These are phyloP conservation scores for Fusarium sp. DNA, from an alignment of 2,329 filamentous ascomycete genomes.

Conservation along the genomic window DNA sequence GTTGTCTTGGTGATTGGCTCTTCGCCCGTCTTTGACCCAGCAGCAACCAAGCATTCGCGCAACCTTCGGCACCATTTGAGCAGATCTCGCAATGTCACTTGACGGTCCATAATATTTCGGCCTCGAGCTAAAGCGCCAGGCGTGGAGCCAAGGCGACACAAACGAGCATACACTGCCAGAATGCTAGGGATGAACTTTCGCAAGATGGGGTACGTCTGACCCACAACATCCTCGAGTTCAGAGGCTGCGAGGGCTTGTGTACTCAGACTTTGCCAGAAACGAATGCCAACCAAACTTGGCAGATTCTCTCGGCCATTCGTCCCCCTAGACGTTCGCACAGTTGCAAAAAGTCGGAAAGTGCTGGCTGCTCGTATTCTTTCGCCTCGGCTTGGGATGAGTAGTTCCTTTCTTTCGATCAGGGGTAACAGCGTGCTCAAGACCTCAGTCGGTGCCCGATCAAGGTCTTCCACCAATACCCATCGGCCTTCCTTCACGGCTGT, in stretches of 20 bases:
- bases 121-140: slow-evolving; percentile 43
- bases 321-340: slow-evolving; percentile 79
- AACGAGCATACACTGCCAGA: slow-evolving; percentile 64
- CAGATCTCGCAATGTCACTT: slow-evolving; percentile 78
- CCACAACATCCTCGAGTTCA: slow-evolving; percentile 80
- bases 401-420: slow-evolving; percentile 88
- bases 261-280: slow-evolving; percentile 84
- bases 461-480: slow-evolving; percentile 97
- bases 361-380: slow-evolving; percentile 83
- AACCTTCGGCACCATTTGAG: slow-evolving; percentile 91
- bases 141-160: slow-evolving; percentile 61
- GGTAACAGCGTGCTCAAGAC: slow-evolving; percentile 93
- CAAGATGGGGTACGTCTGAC: slow-evolving; percentile 74
- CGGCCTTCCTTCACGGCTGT: slow-evolving; percentile 92
- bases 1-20: slow-evolving; percentile 77
- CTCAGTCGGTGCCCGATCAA: slow-evolving; percentile 93
- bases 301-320: slow-evolving; percentile 71
- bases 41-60: slow-evolving; percentile 67
- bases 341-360: slow-evolving; percentile 91
- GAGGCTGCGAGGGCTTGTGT: slow-evolving; percentile 70
- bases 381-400: slow-evolving; percentile 87
- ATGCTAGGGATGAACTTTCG: slow-evolving; percentile 67
- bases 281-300: slow-evolving; percentile 79
- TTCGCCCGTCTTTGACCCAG: slow-evolving; percentile 69
- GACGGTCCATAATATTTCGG: slow-evolving; percentile 57